Percentiles rank a stretch among this genome's conserved stretches.
Conservation (phyloP, 2,329 filamentous ascomycete species). For the Trematosphaeria pertusa region DNA sequence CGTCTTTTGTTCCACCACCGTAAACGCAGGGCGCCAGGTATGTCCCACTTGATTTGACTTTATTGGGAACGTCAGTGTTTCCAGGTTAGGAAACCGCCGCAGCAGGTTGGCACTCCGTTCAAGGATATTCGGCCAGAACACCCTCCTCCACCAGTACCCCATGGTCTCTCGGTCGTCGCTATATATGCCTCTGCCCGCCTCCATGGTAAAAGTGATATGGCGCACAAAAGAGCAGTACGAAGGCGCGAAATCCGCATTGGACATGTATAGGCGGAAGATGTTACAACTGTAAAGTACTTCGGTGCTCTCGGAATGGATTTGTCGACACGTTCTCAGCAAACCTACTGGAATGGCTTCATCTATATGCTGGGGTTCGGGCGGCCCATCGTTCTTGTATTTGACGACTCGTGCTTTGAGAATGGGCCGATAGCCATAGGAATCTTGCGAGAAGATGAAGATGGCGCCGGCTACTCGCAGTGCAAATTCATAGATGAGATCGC, state of each 20-base stretch:
- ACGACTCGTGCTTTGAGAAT: constrained; percentile 30
- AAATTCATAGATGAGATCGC: constrained; percentile 34
- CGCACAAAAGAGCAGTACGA: constrained; percentile 28
- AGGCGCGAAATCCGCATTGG: constrained; percentile 19
- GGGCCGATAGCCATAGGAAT: constrained; percentile 19
- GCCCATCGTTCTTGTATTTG: constrained; percentile 30
- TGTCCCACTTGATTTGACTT: constrained; percentile 22
- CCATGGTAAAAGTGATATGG: constrained; percentile 28
- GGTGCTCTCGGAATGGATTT: constrained; percentile 50
- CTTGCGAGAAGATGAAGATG: constrained; percentile 34
- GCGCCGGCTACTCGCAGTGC: constrained; percentile 32
- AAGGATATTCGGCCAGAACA: constrained; percentile 38
- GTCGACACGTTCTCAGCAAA: constrained; percentile 49
- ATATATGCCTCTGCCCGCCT: constrained; percentile 31
- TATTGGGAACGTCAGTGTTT: constrained; percentile 32
- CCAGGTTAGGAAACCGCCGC: constrained; percentile 29
- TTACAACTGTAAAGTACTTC: constrained; percentile 58
- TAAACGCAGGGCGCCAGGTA: constrained; percentile 34
- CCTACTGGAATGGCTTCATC: constrained; percentile 23
- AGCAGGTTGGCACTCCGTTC: constrained; percentile 22
- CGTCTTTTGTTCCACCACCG: constrained; percentile 28
- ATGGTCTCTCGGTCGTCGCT: constrained; percentile 31
- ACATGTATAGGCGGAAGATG: constrained; percentile 47
- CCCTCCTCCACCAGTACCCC: constrained; percentile 34
- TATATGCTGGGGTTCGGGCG: constrained; percentile 29